A percentile compares a stretch with the other conserved stretches of the same genome.
Conservation (phyloP, 495 filamentous ascomycete species). For the Hyaloscypha hepaticicola region DNA sequence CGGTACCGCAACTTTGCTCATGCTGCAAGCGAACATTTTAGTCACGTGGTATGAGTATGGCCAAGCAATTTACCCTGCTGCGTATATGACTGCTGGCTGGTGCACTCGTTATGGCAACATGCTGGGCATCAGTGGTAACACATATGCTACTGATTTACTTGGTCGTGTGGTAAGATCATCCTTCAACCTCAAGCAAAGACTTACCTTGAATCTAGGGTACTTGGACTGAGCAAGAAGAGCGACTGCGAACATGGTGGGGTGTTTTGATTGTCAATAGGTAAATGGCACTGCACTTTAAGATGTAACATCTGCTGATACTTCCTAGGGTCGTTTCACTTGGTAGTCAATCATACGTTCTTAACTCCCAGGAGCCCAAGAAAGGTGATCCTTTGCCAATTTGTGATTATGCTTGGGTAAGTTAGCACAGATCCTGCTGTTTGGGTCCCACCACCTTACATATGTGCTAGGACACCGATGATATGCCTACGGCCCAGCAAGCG, state of each 20-base stretch:
- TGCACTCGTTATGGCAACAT: conserved; percentile 46
- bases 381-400: conserved; percentile 43
- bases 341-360: conserved; percentile 41
- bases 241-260: conserved; percentile 50
- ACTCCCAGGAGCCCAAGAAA: conserved; percentile 42
- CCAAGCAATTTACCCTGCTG: conserved; percentile 49
- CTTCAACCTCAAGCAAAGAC: not conserved
- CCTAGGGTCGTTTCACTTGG: conserved; percentile 44
- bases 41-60: conserved; percentile 48
- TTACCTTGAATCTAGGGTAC: conserved; percentile 31
- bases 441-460: not conserved
- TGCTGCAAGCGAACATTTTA: conserved; percentile 45
- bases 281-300: not conserved
- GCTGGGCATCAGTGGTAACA: conserved; percentile 43
- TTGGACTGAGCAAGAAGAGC: conserved; percentile 52
- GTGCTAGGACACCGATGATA: conserved; percentile 24
- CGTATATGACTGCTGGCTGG: conserved; percentile 44
- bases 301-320: conserved; percentile 1
- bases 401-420: conserved; percentile 44
- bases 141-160: conserved; percentile 36
- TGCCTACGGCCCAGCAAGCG: conserved; percentile 6
- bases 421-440: not conserved
- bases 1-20: conserved; percentile 41
- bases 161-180: conserved; percentile 29
- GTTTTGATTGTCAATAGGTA: conserved; percentile 49